These are phyloP conservation scores for Gypsophila paniculata DNA, from an alignment of 179 eudicot species.

Conservation along the genomic window DNA sequence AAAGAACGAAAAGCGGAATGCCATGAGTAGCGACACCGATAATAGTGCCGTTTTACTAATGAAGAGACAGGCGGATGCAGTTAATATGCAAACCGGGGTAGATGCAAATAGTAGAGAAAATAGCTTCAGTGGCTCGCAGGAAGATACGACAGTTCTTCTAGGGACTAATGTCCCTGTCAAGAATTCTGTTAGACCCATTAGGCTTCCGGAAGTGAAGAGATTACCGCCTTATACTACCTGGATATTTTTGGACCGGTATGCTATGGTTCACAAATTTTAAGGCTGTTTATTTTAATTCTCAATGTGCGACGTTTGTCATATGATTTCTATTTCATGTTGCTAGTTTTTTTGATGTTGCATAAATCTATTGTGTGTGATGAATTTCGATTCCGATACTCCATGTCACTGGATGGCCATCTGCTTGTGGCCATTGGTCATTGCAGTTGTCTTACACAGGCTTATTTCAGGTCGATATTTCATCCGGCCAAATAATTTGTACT, in stretches of 20 bases:
- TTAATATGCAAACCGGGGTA: constrained; percentile 68
- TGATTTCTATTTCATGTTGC: neutral
- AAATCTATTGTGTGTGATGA: neutral
- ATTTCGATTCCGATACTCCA: neutral
- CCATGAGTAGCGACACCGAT: constrained; percentile 26
- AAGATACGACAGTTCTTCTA: constrained; percentile 74
- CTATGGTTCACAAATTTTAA: constrained; percentile 10
- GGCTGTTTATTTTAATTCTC: neutral
- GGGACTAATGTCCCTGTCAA: constrained; percentile 78
- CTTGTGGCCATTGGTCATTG: neutral
- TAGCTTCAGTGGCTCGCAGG: constrained; percentile 63
- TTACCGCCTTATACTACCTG: constrained; percentile 96
- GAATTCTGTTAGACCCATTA: constrained; percentile 74
- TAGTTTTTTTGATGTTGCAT: neutral
- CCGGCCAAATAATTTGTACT: neutral
- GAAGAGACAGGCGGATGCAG: constrained; percentile 77
- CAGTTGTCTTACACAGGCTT: neutral
- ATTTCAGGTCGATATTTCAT: neutral
- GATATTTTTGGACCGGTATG: constrained; percentile 89
- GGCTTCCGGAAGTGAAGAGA: constrained; percentile 67
- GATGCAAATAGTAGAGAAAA: constrained; percentile 48
- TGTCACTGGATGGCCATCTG: neutral
- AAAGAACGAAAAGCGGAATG: constrained; percentile 55
- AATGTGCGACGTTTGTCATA: neutral
- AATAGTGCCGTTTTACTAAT: constrained; percentile 45